A percentile compares a stretch with the other conserved stretches of the same genome.
Evolutionary conservation across 2,329 filamentous ascomycete species (phyloP).

Genomic region (Hymenotorrendiella dingleyae): DNA sequence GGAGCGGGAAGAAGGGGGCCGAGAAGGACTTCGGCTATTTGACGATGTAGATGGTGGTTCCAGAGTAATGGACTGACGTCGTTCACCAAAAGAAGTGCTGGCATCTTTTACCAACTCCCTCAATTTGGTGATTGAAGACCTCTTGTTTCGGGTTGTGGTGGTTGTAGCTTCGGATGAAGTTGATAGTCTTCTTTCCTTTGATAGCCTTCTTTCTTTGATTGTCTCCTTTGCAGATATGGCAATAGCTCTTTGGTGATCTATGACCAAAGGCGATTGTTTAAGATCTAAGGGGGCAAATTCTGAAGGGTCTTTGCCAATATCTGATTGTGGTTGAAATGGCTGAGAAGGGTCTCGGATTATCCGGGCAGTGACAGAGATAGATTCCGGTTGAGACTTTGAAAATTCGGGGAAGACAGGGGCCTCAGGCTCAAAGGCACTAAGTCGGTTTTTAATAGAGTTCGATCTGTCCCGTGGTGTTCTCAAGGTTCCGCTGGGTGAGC

Average conservation of each 20-base stretch:
- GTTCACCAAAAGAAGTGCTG: conserved; percentile 45
- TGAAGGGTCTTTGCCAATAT: conserved; percentile 33
- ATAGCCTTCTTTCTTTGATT: conserved; percentile 43
- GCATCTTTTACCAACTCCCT: conserved; percentile 50
- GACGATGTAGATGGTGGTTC: conserved; percentile 35
- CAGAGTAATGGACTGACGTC: conserved; percentile 36
- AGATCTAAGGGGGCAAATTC: conserved; percentile 47
- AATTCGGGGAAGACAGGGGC: conserved; percentile 18
- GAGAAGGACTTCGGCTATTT: conserved; percentile 38
- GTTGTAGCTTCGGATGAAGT: conserved; percentile 20
- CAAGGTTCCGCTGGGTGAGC: conserved; percentile 45
- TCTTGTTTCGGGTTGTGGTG: conserved; percentile 33
- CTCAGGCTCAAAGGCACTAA: conserved; percentile 21
- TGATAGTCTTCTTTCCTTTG: conserved; percentile 30
- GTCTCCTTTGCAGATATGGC: conserved; percentile 35
- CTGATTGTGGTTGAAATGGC: conserved; percentile 35
- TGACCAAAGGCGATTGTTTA: conserved; percentile 52
- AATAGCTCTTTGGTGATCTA: conserved; percentile 46
- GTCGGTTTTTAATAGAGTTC: conserved; percentile 24
- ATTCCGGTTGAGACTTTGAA: conserved; percentile 54
- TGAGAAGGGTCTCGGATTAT: conserved; percentile 64
- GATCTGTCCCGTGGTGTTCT: conserved; percentile 28
- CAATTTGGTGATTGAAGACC: conserved; percentile 55
- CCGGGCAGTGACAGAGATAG: conserved; percentile 81
- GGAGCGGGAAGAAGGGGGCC: conserved; percentile 38